phyloP scores from a whole-genome alignment of 1,284 basidiomycete genomes.

The Psilocybe mexicana region DNA sequence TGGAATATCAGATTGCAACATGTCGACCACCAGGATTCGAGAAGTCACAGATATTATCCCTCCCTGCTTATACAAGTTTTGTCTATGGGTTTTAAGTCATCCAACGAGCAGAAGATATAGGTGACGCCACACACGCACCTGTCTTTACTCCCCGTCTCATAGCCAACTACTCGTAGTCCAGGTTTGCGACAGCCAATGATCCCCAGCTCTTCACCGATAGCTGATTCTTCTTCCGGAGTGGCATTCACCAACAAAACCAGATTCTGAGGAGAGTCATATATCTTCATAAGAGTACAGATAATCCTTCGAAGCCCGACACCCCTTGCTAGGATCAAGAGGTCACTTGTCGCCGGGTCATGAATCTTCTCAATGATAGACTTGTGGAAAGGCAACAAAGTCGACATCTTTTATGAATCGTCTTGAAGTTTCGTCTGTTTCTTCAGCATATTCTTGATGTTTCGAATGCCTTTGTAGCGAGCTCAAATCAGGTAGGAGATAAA shows the following conservation, averaged over 20 bases:
- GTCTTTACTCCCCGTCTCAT: slow-evolving; percentile 76
- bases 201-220: slow-evolving; percentile 90
- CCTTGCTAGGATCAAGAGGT: slow-evolving; percentile 83
- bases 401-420: slow-evolving; percentile 32
- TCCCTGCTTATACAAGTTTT: slow-evolving; percentile 83
- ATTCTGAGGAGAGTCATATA: slow-evolving; percentile 88
- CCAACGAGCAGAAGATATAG: neutral
- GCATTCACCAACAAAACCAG: slow-evolving; percentile 91
- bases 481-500: neutral
- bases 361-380: slow-evolving; percentile 63
- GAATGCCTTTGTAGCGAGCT: neutral
- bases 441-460: neutral
- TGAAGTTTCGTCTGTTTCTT: neutral
- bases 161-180: slow-evolving; percentile 81
- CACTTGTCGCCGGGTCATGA: slow-evolving; percentile 78
- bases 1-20: slow-evolving; percentile 88
- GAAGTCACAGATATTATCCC: slow-evolving; percentile 93
- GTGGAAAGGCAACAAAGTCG: slow-evolving; percentile 63
- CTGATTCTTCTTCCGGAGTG: slow-evolving; percentile 82
- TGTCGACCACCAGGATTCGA: slow-evolving; percentile 92
- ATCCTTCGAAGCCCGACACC: slow-evolving; percentile 84
- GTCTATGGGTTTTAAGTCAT: slow-evolving; percentile 44
- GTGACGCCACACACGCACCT: slow-evolving; percentile 13
- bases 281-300: slow-evolving; percentile 85
- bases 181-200: slow-evolving; percentile 90